Percentiles rank a stretch among this genome's conserved stretches.
phyloP scores from a whole-genome alignment of 352 stramenopile species.

The Phytophthora palmivora region DNA sequence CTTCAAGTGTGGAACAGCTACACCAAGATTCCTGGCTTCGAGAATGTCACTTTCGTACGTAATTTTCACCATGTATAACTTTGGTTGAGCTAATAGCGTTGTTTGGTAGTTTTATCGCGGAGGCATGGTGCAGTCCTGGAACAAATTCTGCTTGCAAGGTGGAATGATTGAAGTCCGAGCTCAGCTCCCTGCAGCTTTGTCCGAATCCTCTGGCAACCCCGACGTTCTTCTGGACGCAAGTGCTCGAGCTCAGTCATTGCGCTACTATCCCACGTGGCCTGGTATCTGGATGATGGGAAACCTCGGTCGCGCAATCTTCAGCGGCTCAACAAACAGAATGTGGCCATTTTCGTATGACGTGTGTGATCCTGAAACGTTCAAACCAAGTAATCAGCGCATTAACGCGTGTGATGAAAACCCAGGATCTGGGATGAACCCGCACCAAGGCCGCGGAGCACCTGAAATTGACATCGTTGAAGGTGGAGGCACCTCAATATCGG shows the following conservation, averaged over 20 bases:
- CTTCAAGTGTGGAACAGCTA: slow-evolving; percentile 58
- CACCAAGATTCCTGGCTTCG: slow-evolving; percentile 35
- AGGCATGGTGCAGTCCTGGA: slow-evolving; percentile 93
- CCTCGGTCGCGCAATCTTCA: slow-evolving; percentile 93
- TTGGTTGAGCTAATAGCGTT: neutral
- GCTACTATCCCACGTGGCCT: slow-evolving; percentile 85
- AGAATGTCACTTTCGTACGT: slow-evolving; percentile 55
- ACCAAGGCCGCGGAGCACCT: slow-evolving; percentile 87
- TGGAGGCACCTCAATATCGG: slow-evolving; percentile 77
- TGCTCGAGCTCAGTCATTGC: slow-evolving; percentile 32
- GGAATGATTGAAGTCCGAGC: slow-evolving; percentile 89
- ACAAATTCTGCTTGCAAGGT: slow-evolving; percentile 94
- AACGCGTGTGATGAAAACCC: slow-evolving; percentile 88
- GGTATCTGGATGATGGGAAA: slow-evolving; percentile 96
- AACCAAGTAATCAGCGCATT: slow-evolving; percentile 54
- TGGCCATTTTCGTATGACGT: slow-evolving; percentile 95
- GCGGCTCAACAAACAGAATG: slow-evolving; percentile 89
- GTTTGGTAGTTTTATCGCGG: slow-evolving; percentile 54
- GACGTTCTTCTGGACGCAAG: slow-evolving; percentile 48
- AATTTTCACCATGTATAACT: neutral
- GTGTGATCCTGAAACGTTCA: slow-evolving; percentile 64
- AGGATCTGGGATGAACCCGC: slow-evolving; percentile 89
- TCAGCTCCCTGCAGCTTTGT: slow-evolving; percentile 72
- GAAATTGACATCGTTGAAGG: slow-evolving; percentile 96
- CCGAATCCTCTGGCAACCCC: slow-evolving; percentile 47